Evolutionary conservation across 2,329 filamentous ascomycete species (phyloP), one percentile per base, ranked within the genome.

Genomic region (Sphaerulina populicola): DNA sequence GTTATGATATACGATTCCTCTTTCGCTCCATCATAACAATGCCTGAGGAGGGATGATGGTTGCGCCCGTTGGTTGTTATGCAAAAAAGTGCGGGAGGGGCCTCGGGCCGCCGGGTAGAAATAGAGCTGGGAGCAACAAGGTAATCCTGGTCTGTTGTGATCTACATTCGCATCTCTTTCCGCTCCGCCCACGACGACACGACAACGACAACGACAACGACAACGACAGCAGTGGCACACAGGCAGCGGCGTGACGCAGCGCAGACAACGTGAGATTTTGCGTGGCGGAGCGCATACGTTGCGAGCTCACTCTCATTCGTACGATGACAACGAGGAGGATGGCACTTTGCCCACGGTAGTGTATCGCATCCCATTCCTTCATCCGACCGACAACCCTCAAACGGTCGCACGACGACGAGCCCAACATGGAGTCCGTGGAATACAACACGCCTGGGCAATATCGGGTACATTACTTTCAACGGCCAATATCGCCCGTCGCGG

Each of bases 391-490:
- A 37, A 30, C 37, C 21, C 43, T 3, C 23, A 6, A 27, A 27
- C 23, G 23, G 49, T 56, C 49, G 54, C 56, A 44, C 53, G 56
- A 49, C 52, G 47, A 38, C 49, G 43, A 37, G 47, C 44, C 53
- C 47, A 29, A 35, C 54, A 14, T 50, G 45, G 47, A 31, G 49
- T 21, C 42, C 48, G n/a, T 23, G 42, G 53, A 55, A 42, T 54
- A 52, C 31, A 33, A 37, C 42, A 46, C 44, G 31, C 38, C 35
- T 35, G 46, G 23, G 14, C 42, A 30, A 44, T 37, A 49, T 44
- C 30, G 40, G n/a, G 41, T 39, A 31, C 54, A 62, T 46, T 58
- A 74, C 59, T 74, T 73, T 54, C 70, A 69, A 58, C 70, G 71
- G 35, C 72, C 72, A 15, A 64, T 64, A 31, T 69, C 71, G 35